Conservation (phyloP, 202 grass and related monocot genomes). For the Bolboschoenoplectus hybrid region DNA sequence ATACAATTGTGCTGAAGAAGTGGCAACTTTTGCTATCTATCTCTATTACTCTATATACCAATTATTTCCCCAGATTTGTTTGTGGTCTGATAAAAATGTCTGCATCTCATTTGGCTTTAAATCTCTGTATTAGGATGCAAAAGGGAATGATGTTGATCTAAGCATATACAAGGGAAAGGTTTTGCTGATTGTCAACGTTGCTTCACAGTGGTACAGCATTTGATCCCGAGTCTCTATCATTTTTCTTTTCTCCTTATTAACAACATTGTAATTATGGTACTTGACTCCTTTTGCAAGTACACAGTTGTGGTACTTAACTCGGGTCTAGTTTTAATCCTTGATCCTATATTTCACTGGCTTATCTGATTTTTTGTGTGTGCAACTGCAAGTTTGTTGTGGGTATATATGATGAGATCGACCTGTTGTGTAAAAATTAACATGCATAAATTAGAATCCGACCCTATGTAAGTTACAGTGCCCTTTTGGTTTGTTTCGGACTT, state of each 20-base stretch:
- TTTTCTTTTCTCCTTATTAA: background rate
- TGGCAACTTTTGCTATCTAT: background rate
- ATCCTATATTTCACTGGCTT: background rate
- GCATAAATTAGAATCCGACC: background rate
- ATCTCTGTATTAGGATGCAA: slow-evolving; percentile 54
- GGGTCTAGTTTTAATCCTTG: background rate
- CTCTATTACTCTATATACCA: background rate
- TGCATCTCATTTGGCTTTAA: background rate
- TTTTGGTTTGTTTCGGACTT: background rate
- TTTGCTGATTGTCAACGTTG: slow-evolving; percentile 93
- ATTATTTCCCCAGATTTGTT: background rate
- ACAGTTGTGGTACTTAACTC: background rate
- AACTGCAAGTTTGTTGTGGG: background rate
- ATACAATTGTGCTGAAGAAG: background rate
- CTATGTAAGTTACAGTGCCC: background rate
- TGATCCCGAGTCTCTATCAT: slow-evolving; percentile 4
- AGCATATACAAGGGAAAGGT: slow-evolving; percentile 87
- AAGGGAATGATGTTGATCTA: slow-evolving; percentile 82
- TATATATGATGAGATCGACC: background rate
- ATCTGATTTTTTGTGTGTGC: background rate
- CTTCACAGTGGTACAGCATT: slow-evolving; percentile 76
- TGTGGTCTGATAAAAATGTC: background rate
- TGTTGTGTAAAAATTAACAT: background rate
- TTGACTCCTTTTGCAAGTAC: background rate
- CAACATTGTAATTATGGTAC: background rate